Evolutionary conservation across 352 stramenopile species (phyloP).

Genomic region (Globisporangium uncinulatum): DNA sequence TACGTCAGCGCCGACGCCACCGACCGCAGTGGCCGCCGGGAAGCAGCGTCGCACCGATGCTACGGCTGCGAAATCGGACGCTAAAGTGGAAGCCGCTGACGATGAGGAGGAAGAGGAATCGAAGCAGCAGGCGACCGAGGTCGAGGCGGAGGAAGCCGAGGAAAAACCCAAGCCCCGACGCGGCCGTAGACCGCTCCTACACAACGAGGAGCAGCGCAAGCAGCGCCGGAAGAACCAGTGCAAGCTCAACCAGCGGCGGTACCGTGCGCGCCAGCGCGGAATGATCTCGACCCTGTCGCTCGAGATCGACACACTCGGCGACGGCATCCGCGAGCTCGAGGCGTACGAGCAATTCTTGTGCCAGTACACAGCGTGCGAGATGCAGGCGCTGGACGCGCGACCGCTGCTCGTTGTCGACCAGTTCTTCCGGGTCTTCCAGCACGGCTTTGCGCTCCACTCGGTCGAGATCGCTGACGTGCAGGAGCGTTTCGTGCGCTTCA

Average conservation of each 20-base stretch:
- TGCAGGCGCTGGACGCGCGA: constrained; percentile 7
- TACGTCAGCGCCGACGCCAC: neutral
- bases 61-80: neutral
- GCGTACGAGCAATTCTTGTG: constrained; percentile 48
- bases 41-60: neutral
- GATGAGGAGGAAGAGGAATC: constrained; percentile 3
- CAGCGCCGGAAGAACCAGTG: constrained; percentile 62
- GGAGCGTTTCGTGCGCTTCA: constrained; percentile 48
- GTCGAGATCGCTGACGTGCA: constrained; percentile 47
- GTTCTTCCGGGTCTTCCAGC: constrained; percentile 43
- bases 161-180: constrained; percentile 20
- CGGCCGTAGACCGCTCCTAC: constrained; percentile 42
- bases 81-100: neutral
- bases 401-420: constrained; percentile 39
- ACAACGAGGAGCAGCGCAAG: constrained; percentile 61
- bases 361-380: constrained; percentile 12
- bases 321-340: constrained; percentile 35
- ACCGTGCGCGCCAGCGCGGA: constrained; percentile 53
- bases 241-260: constrained; percentile 68
- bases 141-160: neutral
- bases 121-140: neutral
- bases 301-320: constrained; percentile 45
- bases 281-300: constrained; percentile 58
- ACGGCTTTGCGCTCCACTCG: constrained; percentile 64
- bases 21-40: neutral